phyloP scores from a whole-genome alignment of 2,329 filamentous ascomycete species.

The Neopestalotiopsis clavispora region DNA sequence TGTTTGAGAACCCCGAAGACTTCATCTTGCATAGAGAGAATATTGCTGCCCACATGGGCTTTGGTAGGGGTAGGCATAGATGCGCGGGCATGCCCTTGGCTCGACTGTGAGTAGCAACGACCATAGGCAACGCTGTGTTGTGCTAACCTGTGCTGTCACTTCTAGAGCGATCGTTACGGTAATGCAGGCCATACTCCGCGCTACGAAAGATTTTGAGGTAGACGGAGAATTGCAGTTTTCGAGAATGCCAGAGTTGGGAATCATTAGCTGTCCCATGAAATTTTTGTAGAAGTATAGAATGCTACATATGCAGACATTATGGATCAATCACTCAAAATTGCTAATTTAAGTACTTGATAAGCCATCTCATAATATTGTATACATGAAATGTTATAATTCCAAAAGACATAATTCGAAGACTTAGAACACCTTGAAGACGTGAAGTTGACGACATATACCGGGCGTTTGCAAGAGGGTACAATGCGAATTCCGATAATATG shows the following conservation, averaged over 20 bases:
- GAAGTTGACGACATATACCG: too few species aligned
- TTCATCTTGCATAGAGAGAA: conserved; percentile 26
- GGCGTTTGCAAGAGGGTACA: too few species aligned
- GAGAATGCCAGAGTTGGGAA: conserved; percentile 29
- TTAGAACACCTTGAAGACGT: too few species aligned
- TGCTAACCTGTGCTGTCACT: too few species aligned
- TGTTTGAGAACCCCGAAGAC: conserved; percentile 25
- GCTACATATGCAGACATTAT: too few species aligned
- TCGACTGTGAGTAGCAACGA: conserved; percentile 20
- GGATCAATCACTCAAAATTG: too few species aligned
- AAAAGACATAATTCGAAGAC: too few species aligned
- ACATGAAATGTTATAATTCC: too few species aligned
- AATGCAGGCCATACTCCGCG: conserved; percentile 21
- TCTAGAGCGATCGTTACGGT: conserved; percentile 21
- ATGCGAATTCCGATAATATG: too few species aligned
- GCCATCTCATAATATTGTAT: too few species aligned
- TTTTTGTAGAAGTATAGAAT: background rate
- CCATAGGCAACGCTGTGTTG: too few species aligned
- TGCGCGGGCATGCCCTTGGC: conserved; percentile 28
- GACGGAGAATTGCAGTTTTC: conserved; percentile 25
- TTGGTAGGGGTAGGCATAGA: conserved; percentile 27
- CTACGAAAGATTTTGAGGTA: conserved; percentile 23
- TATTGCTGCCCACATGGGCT: conserved; percentile 24
- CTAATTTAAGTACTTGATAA: too few species aligned
- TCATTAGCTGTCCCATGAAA: conserved; percentile 26